Conservation (phyloP, 176 grass and related monocot species). For the Tillandsia fasciculata region DNA sequence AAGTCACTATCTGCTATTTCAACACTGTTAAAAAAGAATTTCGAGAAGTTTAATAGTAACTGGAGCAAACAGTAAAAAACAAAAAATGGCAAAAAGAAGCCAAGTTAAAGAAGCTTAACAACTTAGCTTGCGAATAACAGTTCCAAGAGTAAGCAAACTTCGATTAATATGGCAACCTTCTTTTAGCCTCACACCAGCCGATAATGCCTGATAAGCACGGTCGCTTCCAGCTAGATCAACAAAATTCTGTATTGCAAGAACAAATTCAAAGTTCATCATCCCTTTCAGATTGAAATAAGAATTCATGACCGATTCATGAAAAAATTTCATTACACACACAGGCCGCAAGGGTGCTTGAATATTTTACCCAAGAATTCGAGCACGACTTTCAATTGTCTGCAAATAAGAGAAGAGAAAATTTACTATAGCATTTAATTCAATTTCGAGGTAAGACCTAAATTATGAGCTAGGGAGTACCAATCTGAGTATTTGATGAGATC, state of each 20-base stretch:
- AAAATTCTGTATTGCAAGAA: conserved; percentile 49
- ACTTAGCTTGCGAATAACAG: conserved; percentile 95
- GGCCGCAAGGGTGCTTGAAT: conserved; percentile 54
- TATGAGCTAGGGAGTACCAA: too few relatives aligned
- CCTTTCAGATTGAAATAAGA: conserved; percentile 4
- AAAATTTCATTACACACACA: conserved; percentile 58
- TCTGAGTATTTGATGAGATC: too few relatives aligned
- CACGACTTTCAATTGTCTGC: too few relatives aligned
- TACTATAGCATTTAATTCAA: too few relatives aligned
- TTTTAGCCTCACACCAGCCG: conserved; percentile 59
- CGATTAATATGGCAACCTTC: conserved; percentile 94
- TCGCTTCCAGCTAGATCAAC: conserved; percentile 96
- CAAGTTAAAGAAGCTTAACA: conserved; percentile 19
- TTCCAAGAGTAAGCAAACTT: conserved; percentile 83
- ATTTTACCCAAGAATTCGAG: conserved; percentile 1
- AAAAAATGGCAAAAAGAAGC: neutral
- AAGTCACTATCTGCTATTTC: too few relatives aligned
- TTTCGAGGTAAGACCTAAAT: too few relatives aligned
- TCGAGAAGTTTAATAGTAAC: too few relatives aligned
- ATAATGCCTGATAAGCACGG: conserved; percentile 64
- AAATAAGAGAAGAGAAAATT: too few relatives aligned
- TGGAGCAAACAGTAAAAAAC: neutral
- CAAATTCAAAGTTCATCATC: neutral
- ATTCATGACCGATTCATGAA: neutral
- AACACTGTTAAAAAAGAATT: neutral